phyloP scores from a whole-genome alignment of 2,329 filamentous ascomycete species.

The Monilinia laxa region DNA sequence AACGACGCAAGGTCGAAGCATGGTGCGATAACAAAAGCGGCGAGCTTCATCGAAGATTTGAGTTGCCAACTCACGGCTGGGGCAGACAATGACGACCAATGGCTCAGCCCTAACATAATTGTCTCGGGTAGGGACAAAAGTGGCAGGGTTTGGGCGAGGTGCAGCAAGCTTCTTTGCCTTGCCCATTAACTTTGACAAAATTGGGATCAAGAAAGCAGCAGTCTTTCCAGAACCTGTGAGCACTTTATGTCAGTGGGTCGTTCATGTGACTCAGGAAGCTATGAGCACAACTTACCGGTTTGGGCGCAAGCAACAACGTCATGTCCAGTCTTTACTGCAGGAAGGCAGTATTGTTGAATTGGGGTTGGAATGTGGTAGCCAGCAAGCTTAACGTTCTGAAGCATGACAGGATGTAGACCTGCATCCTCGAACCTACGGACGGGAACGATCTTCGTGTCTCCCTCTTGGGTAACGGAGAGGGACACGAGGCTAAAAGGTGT shows the following conservation, averaged over 20 bases:
- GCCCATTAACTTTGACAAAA: slow-evolving; percentile 89
- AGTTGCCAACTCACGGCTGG: slow-evolving; percentile 84
- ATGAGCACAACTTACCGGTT: slow-evolving; percentile 64
- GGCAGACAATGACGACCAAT: slow-evolving; percentile 79
- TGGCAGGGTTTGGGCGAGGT: slow-evolving; percentile 64
- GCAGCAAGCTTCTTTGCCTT: slow-evolving; percentile 88
- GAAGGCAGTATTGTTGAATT: slow-evolving; percentile 83
- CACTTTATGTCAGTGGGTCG: background rate
- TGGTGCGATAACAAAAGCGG: slow-evolving; percentile 89
- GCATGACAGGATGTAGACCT: slow-evolving; percentile 80
- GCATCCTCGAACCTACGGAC: slow-evolving; percentile 66
- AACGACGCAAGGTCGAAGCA: slow-evolving; percentile 85
- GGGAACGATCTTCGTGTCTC: slow-evolving; percentile 51
- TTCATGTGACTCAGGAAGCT: background rate
- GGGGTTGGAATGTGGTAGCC: slow-evolving; percentile 75
- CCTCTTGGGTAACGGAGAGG: slow-evolving; percentile 59
- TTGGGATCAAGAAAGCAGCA: slow-evolving; percentile 85
- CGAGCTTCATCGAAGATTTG: slow-evolving; percentile 96
- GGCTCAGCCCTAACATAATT: slow-evolving; percentile 72
- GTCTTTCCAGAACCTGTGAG: slow-evolving; percentile 88
- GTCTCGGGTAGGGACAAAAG: slow-evolving; percentile 51
- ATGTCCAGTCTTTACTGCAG: slow-evolving; percentile 70
- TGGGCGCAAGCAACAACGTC: slow-evolving; percentile 90
- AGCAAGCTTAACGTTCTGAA: slow-evolving; percentile 72
- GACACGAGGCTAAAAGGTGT: slow-evolving; percentile 49